phyloP scores from a whole-genome alignment of 2,329 filamentous ascomycete species.

The Didymella exigua region DNA sequence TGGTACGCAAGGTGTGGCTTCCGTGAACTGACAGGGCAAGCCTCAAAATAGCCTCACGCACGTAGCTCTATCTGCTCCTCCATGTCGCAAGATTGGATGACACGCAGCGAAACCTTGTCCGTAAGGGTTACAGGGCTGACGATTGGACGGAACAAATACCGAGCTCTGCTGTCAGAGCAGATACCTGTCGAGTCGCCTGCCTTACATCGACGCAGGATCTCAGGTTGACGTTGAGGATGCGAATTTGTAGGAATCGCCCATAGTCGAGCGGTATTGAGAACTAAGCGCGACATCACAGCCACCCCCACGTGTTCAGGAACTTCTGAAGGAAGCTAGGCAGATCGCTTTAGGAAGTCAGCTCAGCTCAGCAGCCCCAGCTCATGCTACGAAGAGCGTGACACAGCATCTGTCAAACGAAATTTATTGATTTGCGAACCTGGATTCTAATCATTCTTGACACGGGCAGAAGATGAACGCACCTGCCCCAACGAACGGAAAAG shows the following conservation, averaged over 20 bases:
- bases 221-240: neutral
- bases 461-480: neutral
- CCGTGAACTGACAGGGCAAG: constrained; percentile 8
- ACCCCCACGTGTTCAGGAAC: neutral
- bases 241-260: neutral
- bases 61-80: constrained; percentile 17
- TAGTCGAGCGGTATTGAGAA: neutral
- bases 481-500: neutral
- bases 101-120: constrained; percentile 31
- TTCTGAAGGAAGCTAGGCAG: neutral
- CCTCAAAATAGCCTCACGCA: constrained; percentile 18
- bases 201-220: neutral
- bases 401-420: constrained; percentile 4
- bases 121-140: constrained; percentile 1
- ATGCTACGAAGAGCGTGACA: constrained; percentile 4
- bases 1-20: constrained; percentile 11
- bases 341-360: neutral
- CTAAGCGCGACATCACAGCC: neutral
- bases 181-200: neutral
- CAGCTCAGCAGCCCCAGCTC: constrained; percentile 3
- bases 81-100: constrained; percentile 30
- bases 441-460: neutral
- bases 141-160: constrained; percentile 12
- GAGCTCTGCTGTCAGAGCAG: neutral
- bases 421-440: neutral